phyloP scores from a whole-genome alignment of 192 early-diverging fungal species.

The Jimgerdemannia flammicorona region DNA sequence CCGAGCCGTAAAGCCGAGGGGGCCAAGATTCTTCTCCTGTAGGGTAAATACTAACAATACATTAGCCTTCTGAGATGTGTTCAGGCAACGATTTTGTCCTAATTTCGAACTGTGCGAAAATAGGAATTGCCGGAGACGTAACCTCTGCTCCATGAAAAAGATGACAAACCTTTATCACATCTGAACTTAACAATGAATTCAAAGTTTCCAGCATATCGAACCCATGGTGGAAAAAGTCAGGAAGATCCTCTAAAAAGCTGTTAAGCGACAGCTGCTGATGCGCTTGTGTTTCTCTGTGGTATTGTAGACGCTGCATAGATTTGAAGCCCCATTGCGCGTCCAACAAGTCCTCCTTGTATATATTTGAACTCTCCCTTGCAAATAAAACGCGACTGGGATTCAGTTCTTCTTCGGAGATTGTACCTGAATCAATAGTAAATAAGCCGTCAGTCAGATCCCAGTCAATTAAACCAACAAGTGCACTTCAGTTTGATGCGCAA shows the following conservation, averaged over 20 bases:
- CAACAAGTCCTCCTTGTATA: conserved; percentile 69
- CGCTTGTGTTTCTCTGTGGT: background rate
- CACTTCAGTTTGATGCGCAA: background rate
- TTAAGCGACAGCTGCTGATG: background rate
- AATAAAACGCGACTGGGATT: conserved; percentile 63
- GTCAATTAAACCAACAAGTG: background rate
- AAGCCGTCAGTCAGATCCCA: too few species aligned
- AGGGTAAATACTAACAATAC: background rate
- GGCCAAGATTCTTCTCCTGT: conserved; percentile 15
- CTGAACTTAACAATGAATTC: background rate
- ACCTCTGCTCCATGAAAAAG: background rate
- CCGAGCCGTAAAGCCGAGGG: conserved; percentile 19
- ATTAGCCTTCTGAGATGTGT: background rate
- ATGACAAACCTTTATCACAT: background rate
- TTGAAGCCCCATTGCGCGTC: conserved; percentile 47
- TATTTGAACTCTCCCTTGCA: conserved; percentile 71
- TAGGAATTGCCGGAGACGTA: background rate
- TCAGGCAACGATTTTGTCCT: background rate
- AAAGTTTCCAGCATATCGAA: background rate
- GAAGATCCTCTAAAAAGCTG: background rate
- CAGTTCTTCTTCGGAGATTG: conserved; percentile 12
- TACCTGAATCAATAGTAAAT: background rate
- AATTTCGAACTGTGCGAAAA: background rate
- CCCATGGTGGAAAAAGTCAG: background rate
- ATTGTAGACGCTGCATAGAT: conserved; percentile 3